Conservation (phyloP, 2,329 filamentous ascomycete species). For the Macrophomina phaseolina region DNA sequence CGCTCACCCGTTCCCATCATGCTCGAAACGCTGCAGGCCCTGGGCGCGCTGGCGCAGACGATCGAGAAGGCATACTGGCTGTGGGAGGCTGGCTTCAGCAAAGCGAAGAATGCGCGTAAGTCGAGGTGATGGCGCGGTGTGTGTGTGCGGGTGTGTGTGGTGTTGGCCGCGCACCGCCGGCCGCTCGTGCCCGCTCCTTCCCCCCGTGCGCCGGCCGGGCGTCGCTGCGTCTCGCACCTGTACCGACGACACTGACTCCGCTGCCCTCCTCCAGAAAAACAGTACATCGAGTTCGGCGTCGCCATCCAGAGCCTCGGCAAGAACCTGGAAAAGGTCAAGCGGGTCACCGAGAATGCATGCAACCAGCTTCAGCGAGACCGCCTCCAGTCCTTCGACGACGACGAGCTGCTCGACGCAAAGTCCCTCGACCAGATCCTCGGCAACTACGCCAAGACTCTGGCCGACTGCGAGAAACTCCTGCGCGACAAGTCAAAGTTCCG, state of each 20-base stretch:
- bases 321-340: constrained; percentile 30
- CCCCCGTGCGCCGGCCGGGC: background rate
- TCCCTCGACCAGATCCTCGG: constrained; percentile 31
- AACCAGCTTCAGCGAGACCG: constrained; percentile 17
- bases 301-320: constrained; percentile 24
- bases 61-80: constrained; percentile 29
- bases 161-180: background rate
- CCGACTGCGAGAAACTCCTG: constrained; percentile 30
- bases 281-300: constrained; percentile 32
- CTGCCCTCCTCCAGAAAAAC: constrained; percentile 26
- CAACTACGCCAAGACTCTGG: constrained; percentile 30
- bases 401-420: constrained; percentile 22
- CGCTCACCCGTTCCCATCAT: background rate
- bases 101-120: constrained; percentile 30
- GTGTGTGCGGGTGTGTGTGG: background rate
- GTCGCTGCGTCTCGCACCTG: background rate
- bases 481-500: constrained; percentile 29
- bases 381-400: constrained; percentile 9
- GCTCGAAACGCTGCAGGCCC: constrained; percentile 17
- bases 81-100: constrained; percentile 29
- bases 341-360: constrained; percentile 29
- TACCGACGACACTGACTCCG: background rate
- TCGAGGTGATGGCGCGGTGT: background rate
- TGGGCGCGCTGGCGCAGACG: constrained; percentile 19
- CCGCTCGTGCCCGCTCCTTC: background rate